Conservation (phyloP, 2,329 filamentous ascomycete genomes). For the Gnomoniopsis sp. region DNA sequence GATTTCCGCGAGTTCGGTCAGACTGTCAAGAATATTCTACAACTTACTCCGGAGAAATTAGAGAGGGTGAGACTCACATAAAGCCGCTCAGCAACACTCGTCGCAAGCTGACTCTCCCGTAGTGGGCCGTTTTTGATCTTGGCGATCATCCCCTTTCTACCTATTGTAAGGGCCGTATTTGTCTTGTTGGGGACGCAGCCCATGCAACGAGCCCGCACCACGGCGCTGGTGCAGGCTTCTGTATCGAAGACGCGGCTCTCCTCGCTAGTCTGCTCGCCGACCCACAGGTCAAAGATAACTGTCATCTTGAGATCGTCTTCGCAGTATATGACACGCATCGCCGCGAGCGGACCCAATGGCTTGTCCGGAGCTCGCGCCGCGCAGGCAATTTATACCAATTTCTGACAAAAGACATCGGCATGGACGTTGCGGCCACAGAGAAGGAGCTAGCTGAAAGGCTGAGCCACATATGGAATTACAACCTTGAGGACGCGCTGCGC, state of each 20-base stretch:
- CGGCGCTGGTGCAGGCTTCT: slow-evolving; percentile 56
- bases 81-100: background rate
- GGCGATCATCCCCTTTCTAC: slow-evolving; percentile 38
- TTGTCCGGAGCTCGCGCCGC: slow-evolving; percentile 47
- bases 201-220: slow-evolving; percentile 60
- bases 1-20: slow-evolving; percentile 34
- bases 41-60: slow-evolving; percentile 26
- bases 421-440: slow-evolving; percentile 32
- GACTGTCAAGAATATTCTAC: slow-evolving; percentile 28
- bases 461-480: slow-evolving; percentile 13
- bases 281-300: slow-evolving; percentile 27
- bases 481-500: slow-evolving; percentile 8
- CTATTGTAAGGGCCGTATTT: slow-evolving; percentile 40
- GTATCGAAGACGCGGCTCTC: slow-evolving; percentile 49
- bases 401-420: slow-evolving; percentile 33
- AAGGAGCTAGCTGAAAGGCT: slow-evolving; percentile 19
- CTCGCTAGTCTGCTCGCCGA: slow-evolving; percentile 44
- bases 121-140: slow-evolving; percentile 47
- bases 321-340: slow-evolving; percentile 48
- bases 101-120: background rate
- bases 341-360: slow-evolving; percentile 43
- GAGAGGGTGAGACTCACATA: slow-evolving; percentile 24
- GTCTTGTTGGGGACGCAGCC: slow-evolving; percentile 59
- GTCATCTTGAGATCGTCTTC: slow-evolving; percentile 42
- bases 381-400: slow-evolving; percentile 43